Base-by-base conservation (phyloP, 208 protist species). In the Acanthamoeba lenticulata region DNA sequence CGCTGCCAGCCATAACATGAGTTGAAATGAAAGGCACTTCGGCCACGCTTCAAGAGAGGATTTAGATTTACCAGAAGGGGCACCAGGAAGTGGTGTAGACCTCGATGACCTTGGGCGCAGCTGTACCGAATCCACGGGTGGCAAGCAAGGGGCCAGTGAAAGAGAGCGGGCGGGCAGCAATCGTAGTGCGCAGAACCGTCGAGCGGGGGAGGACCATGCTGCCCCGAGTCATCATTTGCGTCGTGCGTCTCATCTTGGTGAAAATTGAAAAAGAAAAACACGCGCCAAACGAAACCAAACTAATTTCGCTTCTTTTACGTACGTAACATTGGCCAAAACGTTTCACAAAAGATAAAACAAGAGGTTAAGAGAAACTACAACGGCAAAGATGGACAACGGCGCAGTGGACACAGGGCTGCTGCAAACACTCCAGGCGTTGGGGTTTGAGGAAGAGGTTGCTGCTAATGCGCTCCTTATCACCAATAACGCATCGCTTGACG, bases 71-170 rank as follows among this genome's bases (percentile, higher is more conserved):
- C 67, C 67, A 77, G 21, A 77, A 77, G 67, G 67, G 67, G 67
- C 67, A 77, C 67, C 67, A 77, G 36, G 67, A n/a, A 44, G 67
- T 77, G 67, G 67, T 77, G 21, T 77, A 77, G 34, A 77, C 67
- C 38, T 77, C 67, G 9, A 77, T 29, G 32, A 45, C 38, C 67
- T 77, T 77, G 67, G 38, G 36, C 36, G 5, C 34, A 34, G 27
- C 57, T 1, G 57, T 1, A n/a, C 27, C 57, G 15, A 65, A 65
- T 34, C 57, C 57, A 13, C 57, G 57, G 11, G 27, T 19, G 1
- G 27, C 17, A 9, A 19, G 27, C 6, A 65, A 3, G 5, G 27
- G 27, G 3, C 27, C 27, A 0, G 7, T 1, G 27, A 9, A 65
- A 65, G n/a, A 21, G 2, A 65, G 57, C 1, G 57, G 57, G 27